Percentiles rank a stretch among this genome's conserved stretches.
Evolutionary conservation across 345 rosid genomes (phyloP).

Genomic region (Sapria himalayana): DNA sequence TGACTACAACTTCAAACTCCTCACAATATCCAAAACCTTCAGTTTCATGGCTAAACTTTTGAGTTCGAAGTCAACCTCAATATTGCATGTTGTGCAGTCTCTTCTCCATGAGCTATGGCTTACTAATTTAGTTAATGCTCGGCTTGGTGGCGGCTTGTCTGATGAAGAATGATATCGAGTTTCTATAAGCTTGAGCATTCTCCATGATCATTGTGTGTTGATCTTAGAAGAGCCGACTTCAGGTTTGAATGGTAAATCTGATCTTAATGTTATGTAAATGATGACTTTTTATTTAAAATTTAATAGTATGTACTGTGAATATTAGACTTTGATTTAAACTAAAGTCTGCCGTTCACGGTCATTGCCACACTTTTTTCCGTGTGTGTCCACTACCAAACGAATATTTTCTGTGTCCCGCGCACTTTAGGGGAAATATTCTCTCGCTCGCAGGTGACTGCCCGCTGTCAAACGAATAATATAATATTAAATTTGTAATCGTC

Average conservation of each 20-base stretch:
- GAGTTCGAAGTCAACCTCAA: conserved; percentile 19
- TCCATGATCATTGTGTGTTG: conserved; percentile 64
- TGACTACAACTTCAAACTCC: conserved; percentile 48
- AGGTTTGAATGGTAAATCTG: conserved; percentile 65
- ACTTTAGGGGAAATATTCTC: too few species aligned
- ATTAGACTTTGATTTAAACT: too few species aligned
- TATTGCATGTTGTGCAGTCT: conserved; percentile 20
- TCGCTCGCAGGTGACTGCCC: too few species aligned
- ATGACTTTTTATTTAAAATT: too few species aligned
- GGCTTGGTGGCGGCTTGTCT: conserved; percentile 36
- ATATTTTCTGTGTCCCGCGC: too few species aligned
- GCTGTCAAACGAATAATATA: too few species aligned
- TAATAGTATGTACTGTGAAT: too few species aligned
- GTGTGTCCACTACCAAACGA: too few species aligned
- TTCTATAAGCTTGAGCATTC: conserved; percentile 68
- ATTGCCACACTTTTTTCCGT: too few species aligned
- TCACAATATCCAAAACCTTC: conserved; percentile 67
- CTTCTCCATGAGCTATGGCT: conserved; percentile 49
- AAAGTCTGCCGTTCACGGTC: too few species aligned
- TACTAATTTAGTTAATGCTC: conserved; percentile 29
- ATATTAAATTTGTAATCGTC: too few species aligned
- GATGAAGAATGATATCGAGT: conserved; percentile 78
- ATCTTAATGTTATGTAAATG: conserved; percentile 50
- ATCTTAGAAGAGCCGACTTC: conserved; percentile 93
- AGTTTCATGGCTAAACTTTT: conserved; percentile 52